Percentiles rank a stretch among this genome's conserved stretches.
Conservation (phyloP, 2,329 filamentous ascomycete species). For the Fusarium verticillioides region DNA sequence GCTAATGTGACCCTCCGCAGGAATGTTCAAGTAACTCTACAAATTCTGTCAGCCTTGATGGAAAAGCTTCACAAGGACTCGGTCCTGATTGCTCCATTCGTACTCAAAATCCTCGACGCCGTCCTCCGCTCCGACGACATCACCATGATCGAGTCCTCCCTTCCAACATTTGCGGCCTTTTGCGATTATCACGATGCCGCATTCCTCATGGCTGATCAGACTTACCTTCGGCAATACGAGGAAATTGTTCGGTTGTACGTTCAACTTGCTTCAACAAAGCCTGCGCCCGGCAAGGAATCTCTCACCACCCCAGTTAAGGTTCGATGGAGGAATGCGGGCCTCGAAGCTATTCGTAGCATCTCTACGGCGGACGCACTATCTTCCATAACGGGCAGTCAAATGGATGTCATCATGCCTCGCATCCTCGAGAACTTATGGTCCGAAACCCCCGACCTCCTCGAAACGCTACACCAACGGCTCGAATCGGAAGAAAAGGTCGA, state of each 20-base stretch:
- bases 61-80: conserved; percentile 93
- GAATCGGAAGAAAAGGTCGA: conserved; percentile 76
- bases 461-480: conserved; percentile 73
- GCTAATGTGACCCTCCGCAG: conserved; percentile 56
- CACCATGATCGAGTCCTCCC: conserved; percentile 90
- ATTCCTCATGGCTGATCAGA: conserved; percentile 84
- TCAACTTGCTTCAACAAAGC: conserved; percentile 76
- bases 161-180: conserved; percentile 87
- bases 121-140: conserved; percentile 89
- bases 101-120: conserved; percentile 84
- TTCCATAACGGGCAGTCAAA: conserved; percentile 78
- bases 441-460: conserved; percentile 75
- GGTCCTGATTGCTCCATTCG: conserved; percentile 84
- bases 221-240: conserved; percentile 84
- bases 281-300: conserved; percentile 61
- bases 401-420: conserved; percentile 82
- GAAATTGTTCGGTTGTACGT: conserved; percentile 84
- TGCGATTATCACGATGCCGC: conserved; percentile 90
- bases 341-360: conserved; percentile 83
- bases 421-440: conserved; percentile 89
- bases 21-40: conserved; percentile 93
- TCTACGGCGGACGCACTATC: conserved; percentile 83
- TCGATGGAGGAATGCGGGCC: conserved; percentile 78
- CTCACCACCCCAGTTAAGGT: conserved; percentile 79
- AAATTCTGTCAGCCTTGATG: conserved; percentile 90